phyloP scores from a whole-genome alignment of 1,284 basidiomycete genomes.

The Cutaneotrichosporon sp. region DNA sequence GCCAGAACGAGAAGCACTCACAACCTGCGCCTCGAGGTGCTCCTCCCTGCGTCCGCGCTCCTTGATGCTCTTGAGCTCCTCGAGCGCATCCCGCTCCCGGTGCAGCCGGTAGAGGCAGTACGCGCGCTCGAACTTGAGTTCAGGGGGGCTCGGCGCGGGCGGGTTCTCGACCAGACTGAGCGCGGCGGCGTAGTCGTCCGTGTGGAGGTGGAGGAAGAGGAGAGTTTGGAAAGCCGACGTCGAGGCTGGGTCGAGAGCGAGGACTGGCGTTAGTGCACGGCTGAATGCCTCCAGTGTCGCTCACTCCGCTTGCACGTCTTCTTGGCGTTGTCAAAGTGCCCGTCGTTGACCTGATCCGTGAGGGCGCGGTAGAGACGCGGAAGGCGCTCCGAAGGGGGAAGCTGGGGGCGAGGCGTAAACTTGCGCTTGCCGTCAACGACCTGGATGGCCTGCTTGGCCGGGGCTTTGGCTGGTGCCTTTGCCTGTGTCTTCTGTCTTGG shows the following conservation, averaged over 20 bases:
- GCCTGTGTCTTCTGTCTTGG: constrained; percentile 1
- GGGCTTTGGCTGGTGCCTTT: not conserved
- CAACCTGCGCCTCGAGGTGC: constrained; percentile 79
- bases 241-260: constrained; percentile 63
- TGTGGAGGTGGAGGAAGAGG: constrained; percentile 74
- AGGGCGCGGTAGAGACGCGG: constrained; percentile 70
- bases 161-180: constrained; percentile 46
- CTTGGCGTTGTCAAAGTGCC: constrained; percentile 70
- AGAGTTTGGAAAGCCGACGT: constrained; percentile 69
- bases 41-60: constrained; percentile 60
- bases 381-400: constrained; percentile 58
- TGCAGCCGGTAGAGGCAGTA: constrained; percentile 78
- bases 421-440: constrained; percentile 10
- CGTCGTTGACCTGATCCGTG: constrained; percentile 75
- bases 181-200: constrained; percentile 58
- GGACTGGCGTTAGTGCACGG: constrained; percentile 58
- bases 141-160: constrained; percentile 12
- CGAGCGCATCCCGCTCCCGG: constrained; percentile 61
- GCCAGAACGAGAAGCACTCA: constrained; percentile 46
- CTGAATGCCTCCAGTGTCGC: no score
- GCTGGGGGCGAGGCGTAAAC: constrained; percentile 53
- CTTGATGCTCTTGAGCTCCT: constrained; percentile 54
- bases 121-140: constrained; percentile 63
- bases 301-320: constrained; percentile 84
- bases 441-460: not conserved